Percentiles rank a stretch among this genome's conserved stretches.
Conservation (phyloP, 129 eudicot species). For the Ambrosia trifida region DNA sequence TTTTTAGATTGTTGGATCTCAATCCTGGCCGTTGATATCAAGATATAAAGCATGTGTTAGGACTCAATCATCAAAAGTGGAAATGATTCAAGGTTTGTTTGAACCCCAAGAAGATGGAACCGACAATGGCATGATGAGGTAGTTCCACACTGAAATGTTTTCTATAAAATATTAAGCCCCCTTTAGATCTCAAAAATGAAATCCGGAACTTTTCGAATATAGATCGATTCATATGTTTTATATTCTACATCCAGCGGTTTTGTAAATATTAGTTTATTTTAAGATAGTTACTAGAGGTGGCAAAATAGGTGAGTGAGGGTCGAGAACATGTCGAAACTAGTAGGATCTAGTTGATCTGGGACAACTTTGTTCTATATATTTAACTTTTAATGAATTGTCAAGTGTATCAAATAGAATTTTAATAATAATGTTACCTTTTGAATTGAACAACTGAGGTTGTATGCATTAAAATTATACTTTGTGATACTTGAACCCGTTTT, state of each 20-base stretch:
- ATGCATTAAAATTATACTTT: neutral
- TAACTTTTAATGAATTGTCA: neutral
- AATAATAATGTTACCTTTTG: neutral
- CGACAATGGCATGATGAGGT: conserved; percentile 98
- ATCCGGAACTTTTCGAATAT: neutral
- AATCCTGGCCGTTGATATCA: conserved; percentile 85
- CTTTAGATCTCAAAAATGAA: conserved; percentile 3
- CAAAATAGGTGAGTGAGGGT: neutral
- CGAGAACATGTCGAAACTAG: neutral
- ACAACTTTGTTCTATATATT: neutral
- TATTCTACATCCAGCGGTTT: neutral
- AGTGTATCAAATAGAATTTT: neutral
- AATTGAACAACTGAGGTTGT: neutral
- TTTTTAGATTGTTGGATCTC: conserved; percentile 90
- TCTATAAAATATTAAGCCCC: neutral
- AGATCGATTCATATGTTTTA: conserved; percentile 3
- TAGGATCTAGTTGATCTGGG: neutral
- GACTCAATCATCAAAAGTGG: conserved; percentile 81
- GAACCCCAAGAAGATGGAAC: conserved; percentile 75
- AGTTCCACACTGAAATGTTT: neutral
- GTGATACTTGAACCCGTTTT: neutral
- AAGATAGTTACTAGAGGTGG: conserved; percentile 1
- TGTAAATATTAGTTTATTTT: conserved; percentile 1
- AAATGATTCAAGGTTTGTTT: conserved; percentile 78
- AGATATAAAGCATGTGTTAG: conserved; percentile 93